A percentile compares a stretch with the other conserved stretches of the same genome.
These are phyloP conservation scores for Nicotiana noctiflora DNA, from an alignment of 257 asterid genomes.

Conservation along the genomic window DNA sequence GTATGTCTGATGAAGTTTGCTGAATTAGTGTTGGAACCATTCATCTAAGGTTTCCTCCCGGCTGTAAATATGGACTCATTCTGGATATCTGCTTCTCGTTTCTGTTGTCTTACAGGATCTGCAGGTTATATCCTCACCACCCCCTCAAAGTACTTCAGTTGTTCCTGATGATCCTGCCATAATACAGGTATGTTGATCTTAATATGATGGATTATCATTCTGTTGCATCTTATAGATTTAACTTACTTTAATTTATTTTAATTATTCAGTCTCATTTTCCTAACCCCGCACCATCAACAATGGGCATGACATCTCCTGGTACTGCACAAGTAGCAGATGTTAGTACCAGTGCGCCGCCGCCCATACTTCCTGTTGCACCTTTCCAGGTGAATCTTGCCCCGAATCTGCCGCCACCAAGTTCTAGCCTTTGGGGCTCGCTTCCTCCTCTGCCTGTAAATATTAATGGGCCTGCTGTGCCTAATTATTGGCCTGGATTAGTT, in stretches of 20 bases:
- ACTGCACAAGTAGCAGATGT: constrained; percentile 12
- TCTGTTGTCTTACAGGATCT: constrained; percentile 20
- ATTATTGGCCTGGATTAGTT: constrained; percentile 17
- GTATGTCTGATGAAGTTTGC: not conserved
- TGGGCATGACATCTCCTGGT: constrained; percentile 8
- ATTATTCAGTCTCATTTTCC: constrained; percentile 16
- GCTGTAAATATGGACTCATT: not conserved
- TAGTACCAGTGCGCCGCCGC: constrained; percentile 12
- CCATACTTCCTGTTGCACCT: constrained; percentile 12
- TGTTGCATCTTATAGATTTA: not conserved
- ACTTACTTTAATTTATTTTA: not conserved
- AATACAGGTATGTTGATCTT: constrained; percentile 16
- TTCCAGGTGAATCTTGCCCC: constrained; percentile 9
- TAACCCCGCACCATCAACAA: constrained; percentile 9
- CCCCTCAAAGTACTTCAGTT: constrained; percentile 13
- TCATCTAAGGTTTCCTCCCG: not conserved
- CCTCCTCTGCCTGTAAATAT: constrained; percentile 14
- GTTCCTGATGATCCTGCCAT: constrained; percentile 34
- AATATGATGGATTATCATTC: not conserved
- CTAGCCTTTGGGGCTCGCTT: constrained; percentile 14
- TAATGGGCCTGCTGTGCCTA: constrained; percentile 16
- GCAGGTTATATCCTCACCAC: constrained; percentile 19
- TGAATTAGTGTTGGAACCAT: not conserved
- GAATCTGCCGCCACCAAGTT: not conserved
- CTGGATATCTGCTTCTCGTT: not conserved